Evolutionary conservation across 208 protist species (phyloP), one percentile per base, ranked within the genome.

Genomic region (Acanthamoeba culbertsoni): DNA sequence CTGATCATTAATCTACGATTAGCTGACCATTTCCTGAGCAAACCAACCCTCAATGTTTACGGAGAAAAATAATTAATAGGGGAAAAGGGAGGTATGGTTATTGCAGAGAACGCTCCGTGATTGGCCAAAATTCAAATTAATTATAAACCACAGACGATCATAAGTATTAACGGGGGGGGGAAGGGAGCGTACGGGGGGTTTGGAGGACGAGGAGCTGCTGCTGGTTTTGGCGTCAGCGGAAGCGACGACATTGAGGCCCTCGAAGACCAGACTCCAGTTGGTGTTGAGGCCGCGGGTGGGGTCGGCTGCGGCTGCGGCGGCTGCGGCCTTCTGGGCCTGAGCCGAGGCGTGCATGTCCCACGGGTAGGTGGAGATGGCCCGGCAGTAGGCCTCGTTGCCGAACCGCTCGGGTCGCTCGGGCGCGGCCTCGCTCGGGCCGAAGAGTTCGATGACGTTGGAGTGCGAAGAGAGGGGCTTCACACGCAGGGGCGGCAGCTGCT

Each of bases 401-500:
- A n/a, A 37, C 37, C 26, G 6, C 51, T 90, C 53, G 2, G 82
- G 51, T 33, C 20, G 35, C 7, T 75, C 14, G 1, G 63, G 35
- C 14, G 53, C 18, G 18, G 26, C 43, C 10, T 84, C 73, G 73
- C 45, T 84, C 23, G 82, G 82, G 26, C 82, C 82, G 37, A 90
- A 90, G n/a, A 90, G 40, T 48, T 90, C 82, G 31, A 90, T 45
- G 37, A 59, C 82, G 45, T 68, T 68, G 0, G 46, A 90, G 14
- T 90, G 82, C 73, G 73, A 57, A 2, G 46, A 59, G 55, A 90
- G 55, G 53, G 82, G 82, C 53, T 68, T 90, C 33, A 90, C 46
- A 53, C 82, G 82, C 35, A 90, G 37, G 26, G 82, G 82, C 31
- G 82, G 82, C 51, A 90, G 82, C 53, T 90, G 53, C 28, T 68